Evolutionary conservation across 2,329 filamentous ascomycete species (phyloP), one percentile per base, ranked within the genome.

Genomic region (Decorospora gaudefroyi): DNA sequence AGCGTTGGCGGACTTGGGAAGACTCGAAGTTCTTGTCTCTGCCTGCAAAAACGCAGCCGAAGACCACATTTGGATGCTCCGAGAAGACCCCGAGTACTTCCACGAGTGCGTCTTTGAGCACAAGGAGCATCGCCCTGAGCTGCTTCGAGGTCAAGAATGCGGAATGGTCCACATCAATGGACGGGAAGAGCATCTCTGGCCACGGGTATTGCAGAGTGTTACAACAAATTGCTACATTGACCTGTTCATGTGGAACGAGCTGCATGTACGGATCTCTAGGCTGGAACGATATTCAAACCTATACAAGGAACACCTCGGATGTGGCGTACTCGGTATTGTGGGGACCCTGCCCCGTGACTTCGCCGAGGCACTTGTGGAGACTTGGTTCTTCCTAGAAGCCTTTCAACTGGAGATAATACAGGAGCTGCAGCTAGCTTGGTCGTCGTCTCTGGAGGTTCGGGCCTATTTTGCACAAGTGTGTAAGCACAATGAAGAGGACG

Each of bases 71-170:
- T 80, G 74, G 74, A 55, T 72, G 0, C 64, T 85, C 2, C 73
- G 81, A 6, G 81, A 85, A 53, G 82, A 85, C 55, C 81, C 81
- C 0, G 65, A 65, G 0, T 84, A 83, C 62, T 84, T 84, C 49
- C 62, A 70, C 3, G 68, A 78, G 1, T 41, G 63, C 0, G 29
- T 81, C 1, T 49, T 57, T 6, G 74, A 79, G 1, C 55, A 58
- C 25, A 69, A 67, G 16, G 76, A 81, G 10, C 79, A 83, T 53
- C 65, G 72, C 0, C 56, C 6, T 6, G 37, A 47, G 22, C 11
- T 32, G 4, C n/a, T 48, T 13, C 19, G 9, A 16, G 31, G 23
- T 30, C 4, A 32, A 4, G 18, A 19, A 31, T n/a, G 28, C 8
- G n/a, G 11, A 12, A 23, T 25, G 6, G 17, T 29, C 11, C 19